A percentile compares a stretch with the other conserved stretches of the same genome.
phyloP scores from a whole-genome alignment of 352 stramenopile species.

The Phytophthora kernoviae region DNA sequence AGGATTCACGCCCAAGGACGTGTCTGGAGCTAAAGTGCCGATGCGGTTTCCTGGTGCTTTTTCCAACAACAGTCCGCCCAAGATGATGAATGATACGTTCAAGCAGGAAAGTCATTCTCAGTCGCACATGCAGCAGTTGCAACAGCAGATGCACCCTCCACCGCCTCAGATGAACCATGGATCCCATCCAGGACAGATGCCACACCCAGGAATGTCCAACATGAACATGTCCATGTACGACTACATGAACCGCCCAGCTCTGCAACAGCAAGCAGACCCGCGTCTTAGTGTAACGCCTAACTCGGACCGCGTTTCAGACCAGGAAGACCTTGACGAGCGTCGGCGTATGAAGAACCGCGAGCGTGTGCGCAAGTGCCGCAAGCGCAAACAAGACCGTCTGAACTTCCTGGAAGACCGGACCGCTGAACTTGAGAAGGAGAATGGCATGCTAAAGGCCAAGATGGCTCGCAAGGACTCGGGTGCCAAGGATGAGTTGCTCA shows the following conservation, averaged over 20 bases:
- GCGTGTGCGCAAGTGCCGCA: conserved; percentile 88
- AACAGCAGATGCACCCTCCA: conserved; percentile 61
- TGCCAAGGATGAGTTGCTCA: conserved; percentile 48
- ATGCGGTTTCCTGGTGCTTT: conserved; percentile 77
- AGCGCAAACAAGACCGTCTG: conserved; percentile 87
- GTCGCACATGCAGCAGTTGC: conserved; percentile 45
- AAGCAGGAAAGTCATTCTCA: conserved; percentile 45
- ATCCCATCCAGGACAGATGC: conserved; percentile 41
- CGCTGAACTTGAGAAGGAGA: conserved; percentile 85
- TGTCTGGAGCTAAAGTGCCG: conserved; percentile 70
- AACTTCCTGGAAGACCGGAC: conserved; percentile 89
- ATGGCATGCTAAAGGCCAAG: conserved; percentile 74
- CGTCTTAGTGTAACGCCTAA: conserved; percentile 60
- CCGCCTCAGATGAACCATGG: conserved; percentile 58
- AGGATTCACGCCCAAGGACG: conserved; percentile 79
- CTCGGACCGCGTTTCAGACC: conserved; percentile 71
- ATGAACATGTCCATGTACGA: conserved; percentile 89
- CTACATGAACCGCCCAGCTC: conserved; percentile 74
- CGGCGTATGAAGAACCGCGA: conserved; percentile 90
- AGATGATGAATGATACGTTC: conserved; percentile 59
- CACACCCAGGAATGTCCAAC: conserved; percentile 51
- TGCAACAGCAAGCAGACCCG: conserved; percentile 53
- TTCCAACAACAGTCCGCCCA: conserved; percentile 55
- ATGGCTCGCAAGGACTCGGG: conserved; percentile 59
- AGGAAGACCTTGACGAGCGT: conserved; percentile 84